phyloP scores from a whole-genome alignment of 2,329 filamentous ascomycete genomes.

The Pseudogymnoascus sp. region DNA sequence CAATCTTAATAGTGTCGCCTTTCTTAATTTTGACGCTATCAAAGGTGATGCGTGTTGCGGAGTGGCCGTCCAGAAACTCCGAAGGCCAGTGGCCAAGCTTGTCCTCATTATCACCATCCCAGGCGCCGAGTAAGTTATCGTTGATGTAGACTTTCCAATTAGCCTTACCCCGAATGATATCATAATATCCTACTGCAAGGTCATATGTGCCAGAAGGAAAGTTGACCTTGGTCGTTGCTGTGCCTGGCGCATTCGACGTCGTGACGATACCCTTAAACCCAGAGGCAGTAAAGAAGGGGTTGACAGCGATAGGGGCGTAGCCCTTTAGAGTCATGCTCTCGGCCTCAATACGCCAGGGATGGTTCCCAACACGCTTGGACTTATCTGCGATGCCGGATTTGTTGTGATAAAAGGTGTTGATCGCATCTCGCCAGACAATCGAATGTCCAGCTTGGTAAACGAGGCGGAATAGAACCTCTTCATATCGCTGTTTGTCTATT shows the following conservation, averaged over 20 bases:
- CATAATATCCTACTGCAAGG: slow-evolving; percentile 58
- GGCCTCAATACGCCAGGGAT: slow-evolving; percentile 60
- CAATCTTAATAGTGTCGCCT: slow-evolving; percentile 45
- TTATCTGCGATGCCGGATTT: slow-evolving; percentile 52
- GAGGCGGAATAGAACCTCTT: slow-evolving; percentile 49
- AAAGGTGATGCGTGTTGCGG: slow-evolving; percentile 55
- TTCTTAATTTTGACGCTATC: slow-evolving; percentile 37
- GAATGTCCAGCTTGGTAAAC: slow-evolving; percentile 60
- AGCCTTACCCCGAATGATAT: slow-evolving; percentile 49
- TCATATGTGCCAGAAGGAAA: slow-evolving; percentile 49
- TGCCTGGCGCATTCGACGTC: slow-evolving; percentile 39
- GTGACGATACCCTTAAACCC: slow-evolving; percentile 48
- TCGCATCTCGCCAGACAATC: slow-evolving; percentile 60
- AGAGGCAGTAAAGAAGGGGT: slow-evolving; percentile 52
- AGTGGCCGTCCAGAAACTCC: slow-evolving; percentile 54
- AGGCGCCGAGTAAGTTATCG: slow-evolving; percentile 42
- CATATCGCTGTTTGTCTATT: slow-evolving; percentile 51
- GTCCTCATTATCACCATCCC: slow-evolving; percentile 52
- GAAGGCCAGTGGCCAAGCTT: slow-evolving; percentile 49
- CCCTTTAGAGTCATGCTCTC: slow-evolving; percentile 54
- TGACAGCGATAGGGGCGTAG: slow-evolving; percentile 45
- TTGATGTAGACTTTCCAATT: slow-evolving; percentile 47
- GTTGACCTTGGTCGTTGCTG: slow-evolving; percentile 37
- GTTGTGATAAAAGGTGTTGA: slow-evolving; percentile 56
- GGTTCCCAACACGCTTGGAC: slow-evolving; percentile 45